These are phyloP conservation scores for Wickerhamiella siamensis DNA, from an alignment of 805 yeast species.

Conservation along the genomic window DNA sequence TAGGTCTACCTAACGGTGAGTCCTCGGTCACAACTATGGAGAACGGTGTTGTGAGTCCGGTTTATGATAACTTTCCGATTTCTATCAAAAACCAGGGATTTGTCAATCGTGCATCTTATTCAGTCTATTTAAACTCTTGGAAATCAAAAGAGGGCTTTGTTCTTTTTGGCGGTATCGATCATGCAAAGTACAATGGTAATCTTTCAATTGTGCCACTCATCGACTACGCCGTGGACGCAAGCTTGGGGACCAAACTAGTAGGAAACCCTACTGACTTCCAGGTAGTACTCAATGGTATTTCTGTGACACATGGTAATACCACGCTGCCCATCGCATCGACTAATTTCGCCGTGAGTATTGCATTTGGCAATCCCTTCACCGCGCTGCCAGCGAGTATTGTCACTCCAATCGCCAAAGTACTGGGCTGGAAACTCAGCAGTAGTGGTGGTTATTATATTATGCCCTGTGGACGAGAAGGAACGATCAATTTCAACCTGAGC, in stretches of 20 bases:
- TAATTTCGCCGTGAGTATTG: neutral
- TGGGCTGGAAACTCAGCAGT: neutral
- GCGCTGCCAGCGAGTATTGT: constrained; percentile 27
- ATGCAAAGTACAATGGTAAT: constrained; percentile 29
- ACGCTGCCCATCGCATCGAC: neutral
- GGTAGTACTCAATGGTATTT: neutral
- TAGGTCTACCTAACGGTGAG: neutral
- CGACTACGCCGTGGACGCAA: neutral
- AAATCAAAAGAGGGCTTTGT: constrained; percentile 25
- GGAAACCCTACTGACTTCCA: neutral
- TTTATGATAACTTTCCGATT: constrained; percentile 23
- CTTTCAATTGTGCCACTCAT: constrained; percentile 11
- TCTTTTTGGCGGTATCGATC: constrained; percentile 36
- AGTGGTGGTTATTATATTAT: neutral
- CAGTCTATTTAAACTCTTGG: constrained; percentile 30
- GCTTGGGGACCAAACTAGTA: neutral
- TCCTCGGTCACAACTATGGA: neutral
- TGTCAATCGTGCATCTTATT: constrained; percentile 31
- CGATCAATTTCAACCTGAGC: constrained; percentile 11
- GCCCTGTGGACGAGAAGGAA: neutral
- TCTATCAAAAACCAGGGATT: constrained; percentile 27
- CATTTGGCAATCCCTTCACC: constrained; percentile 32
- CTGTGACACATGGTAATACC: neutral
- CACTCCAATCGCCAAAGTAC: constrained; percentile 11
- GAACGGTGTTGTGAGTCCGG: neutral